Evolutionary conservation across 2,329 filamentous ascomycete genomes (phyloP).

Genomic region (Aspergillus sp.): DNA sequence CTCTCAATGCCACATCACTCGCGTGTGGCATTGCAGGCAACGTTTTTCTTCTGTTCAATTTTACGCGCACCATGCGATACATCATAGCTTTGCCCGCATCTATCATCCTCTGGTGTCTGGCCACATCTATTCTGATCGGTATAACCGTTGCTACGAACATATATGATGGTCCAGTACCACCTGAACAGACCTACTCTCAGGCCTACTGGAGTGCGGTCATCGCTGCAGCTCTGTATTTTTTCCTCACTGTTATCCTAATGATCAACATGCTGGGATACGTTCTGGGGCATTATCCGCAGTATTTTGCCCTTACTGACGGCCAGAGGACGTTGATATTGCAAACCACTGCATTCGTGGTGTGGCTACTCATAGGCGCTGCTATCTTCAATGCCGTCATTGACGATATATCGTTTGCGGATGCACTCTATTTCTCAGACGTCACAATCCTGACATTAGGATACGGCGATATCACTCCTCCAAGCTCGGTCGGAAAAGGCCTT

Average conservation of each 20-base stretch:
- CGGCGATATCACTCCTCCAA: constrained; percentile 61
- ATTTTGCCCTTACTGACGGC: constrained; percentile 75
- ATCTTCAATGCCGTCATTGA: constrained; percentile 72
- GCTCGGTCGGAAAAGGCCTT: constrained; percentile 65
- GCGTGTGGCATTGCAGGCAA: constrained; percentile 77
- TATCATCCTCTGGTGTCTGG: constrained; percentile 74
- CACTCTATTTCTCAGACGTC: constrained; percentile 77
- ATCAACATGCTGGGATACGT: constrained; percentile 79
- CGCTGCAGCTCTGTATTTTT: constrained; percentile 75
- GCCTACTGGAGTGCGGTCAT: constrained; percentile 86
- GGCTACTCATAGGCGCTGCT: constrained; percentile 74
- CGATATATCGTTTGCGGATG: constrained; percentile 74
- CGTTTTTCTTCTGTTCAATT: constrained; percentile 80
- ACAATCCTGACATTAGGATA: constrained; percentile 64
- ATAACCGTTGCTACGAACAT: constrained; percentile 67
- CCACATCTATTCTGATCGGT: constrained; percentile 65
- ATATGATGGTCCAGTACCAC: constrained; percentile 54
- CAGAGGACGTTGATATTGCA: constrained; percentile 89
- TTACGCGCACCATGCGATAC: constrained; percentile 77
- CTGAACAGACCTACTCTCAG: constrained; percentile 67
- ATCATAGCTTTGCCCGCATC: constrained; percentile 79
- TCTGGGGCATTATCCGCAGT: constrained; percentile 72
- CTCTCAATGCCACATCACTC: constrained; percentile 76
- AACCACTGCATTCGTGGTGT: constrained; percentile 81
- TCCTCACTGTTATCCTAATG: constrained; percentile 74